Percentiles rank a stretch among this genome's conserved stretches.
Conservation (phyloP, 2,329 filamentous ascomycete genomes). For the Arthrinium puccinioides region DNA sequence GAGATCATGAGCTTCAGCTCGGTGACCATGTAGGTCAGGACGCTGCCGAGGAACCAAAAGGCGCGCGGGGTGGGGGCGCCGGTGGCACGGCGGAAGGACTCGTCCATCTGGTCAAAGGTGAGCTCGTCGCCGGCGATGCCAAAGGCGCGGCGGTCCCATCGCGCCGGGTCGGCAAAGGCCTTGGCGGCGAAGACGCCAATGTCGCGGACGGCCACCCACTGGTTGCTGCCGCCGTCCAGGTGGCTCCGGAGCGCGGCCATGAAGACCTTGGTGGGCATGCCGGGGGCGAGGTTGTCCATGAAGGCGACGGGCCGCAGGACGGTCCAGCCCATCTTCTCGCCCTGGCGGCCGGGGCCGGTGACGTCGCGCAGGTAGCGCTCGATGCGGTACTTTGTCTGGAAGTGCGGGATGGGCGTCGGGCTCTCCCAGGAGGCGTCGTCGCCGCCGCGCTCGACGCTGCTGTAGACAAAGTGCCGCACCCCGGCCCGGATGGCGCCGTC, state of each 20-base stretch:
- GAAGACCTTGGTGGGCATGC: constrained; percentile 28
- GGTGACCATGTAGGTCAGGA: constrained; percentile 19
- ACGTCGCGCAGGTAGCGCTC: constrained; percentile 51
- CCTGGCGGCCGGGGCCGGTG: constrained; percentile 25
- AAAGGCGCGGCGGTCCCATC: constrained; percentile 28
- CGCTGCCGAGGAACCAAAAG: constrained; percentile 21
- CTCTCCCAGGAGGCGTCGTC: constrained; percentile 38
- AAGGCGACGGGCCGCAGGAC: constrained; percentile 56
- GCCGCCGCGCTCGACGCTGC: constrained; percentile 56
- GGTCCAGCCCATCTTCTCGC: constrained; percentile 46
- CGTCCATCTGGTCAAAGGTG: constrained; percentile 22
- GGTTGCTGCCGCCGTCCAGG: constrained; percentile 22
- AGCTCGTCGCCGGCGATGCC: constrained; percentile 30
- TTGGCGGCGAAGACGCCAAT: constrained; percentile 38
- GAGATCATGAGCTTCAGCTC: constrained; percentile 17
- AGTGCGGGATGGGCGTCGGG: constrained; percentile 53
- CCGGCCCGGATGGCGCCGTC: constrained; percentile 47
- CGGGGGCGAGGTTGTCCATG: constrained; percentile 44
- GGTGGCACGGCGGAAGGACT: constrained; percentile 19
- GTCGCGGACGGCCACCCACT: constrained; percentile 33
- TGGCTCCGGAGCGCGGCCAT: constrained; percentile 23
- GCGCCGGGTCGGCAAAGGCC: constrained; percentile 29
- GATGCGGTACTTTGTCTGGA: constrained; percentile 53
- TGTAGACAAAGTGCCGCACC: constrained; percentile 57
- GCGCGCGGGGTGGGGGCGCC: constrained; percentile 18